These are phyloP conservation scores for Aureobasidium vineae DNA, from an alignment of 2,329 filamentous ascomycete species.

Conservation along the genomic window DNA sequence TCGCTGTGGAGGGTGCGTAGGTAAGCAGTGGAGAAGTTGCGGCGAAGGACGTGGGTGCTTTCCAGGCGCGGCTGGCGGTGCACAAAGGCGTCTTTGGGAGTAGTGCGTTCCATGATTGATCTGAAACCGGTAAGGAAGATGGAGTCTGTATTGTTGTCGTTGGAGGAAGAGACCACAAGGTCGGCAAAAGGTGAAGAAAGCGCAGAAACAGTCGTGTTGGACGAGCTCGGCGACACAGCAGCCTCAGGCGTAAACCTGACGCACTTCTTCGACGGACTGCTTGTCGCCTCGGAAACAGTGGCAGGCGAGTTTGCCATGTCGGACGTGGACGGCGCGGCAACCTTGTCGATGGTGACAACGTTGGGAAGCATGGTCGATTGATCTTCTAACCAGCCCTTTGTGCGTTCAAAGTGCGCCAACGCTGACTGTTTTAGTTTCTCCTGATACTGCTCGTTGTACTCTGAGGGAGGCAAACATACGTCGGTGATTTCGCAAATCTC, in stretches of 20 bases:
- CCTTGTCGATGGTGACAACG: background rate
- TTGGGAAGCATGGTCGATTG: slow-evolving; percentile 48
- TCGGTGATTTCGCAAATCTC: slow-evolving; percentile 52
- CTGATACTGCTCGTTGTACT: slow-evolving; percentile 74
- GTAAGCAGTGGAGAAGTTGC: slow-evolving; percentile 70
- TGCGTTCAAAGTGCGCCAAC: slow-evolving; percentile 75
- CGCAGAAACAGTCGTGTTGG: slow-evolving; percentile 16
- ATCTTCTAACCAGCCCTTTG: slow-evolving; percentile 78
- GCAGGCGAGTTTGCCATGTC: slow-evolving; percentile 30
- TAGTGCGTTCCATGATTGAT: slow-evolving; percentile 63
- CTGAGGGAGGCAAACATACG: slow-evolving; percentile 60
- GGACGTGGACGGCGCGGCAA: slow-evolving; percentile 35
- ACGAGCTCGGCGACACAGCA: slow-evolving; percentile 34
- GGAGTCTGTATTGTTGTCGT: slow-evolving; percentile 53
- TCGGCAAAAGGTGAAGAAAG: background rate
- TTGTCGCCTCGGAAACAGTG: slow-evolving; percentile 26
- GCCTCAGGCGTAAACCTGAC: slow-evolving; percentile 62
- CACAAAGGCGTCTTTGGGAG: slow-evolving; percentile 72
- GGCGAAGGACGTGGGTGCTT: slow-evolving; percentile 77
- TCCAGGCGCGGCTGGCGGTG: slow-evolving; percentile 84
- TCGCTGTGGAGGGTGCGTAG: slow-evolving; percentile 77
- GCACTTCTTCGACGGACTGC: slow-evolving; percentile 62
- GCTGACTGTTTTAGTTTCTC: slow-evolving; percentile 69
- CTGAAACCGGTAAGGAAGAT: slow-evolving; percentile 90
- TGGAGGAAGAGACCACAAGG: background rate